These are phyloP conservation scores for Penicillium paradoxum DNA, from an alignment of 495 filamentous ascomycete species.

Conservation along the genomic window DNA sequence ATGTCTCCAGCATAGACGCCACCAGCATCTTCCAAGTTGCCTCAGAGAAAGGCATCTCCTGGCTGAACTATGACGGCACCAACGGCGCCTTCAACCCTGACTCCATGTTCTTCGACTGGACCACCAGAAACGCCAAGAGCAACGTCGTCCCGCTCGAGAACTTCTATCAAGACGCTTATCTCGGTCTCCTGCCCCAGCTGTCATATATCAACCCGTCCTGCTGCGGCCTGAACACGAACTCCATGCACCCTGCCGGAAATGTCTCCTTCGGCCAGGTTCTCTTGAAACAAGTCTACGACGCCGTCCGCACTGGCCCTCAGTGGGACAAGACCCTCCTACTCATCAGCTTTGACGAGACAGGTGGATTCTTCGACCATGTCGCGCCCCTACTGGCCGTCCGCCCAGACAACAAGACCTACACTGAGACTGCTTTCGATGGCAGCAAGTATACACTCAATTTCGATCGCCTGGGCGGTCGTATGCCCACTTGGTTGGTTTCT, in stretches of 20 bases:
- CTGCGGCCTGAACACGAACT: constrained; percentile 45
- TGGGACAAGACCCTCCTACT: constrained; percentile 48
- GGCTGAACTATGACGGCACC: constrained; percentile 49
- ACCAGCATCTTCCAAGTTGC: constrained; percentile 45
- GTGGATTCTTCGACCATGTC: constrained; percentile 51
- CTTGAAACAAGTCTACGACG: constrained; percentile 50
- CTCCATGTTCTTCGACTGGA: constrained; percentile 44
- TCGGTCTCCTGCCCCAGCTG: constrained; percentile 42
- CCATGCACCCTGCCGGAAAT: constrained; percentile 46
- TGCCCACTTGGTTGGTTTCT: constrained; percentile 49
- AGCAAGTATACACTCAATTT: constrained; percentile 43
- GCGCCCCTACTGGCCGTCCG: constrained; percentile 42
- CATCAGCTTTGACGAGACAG: constrained; percentile 48
- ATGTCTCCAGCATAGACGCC: constrained; percentile 29
- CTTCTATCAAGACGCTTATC: constrained; percentile 41
- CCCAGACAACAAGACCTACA: constrained; percentile 44
- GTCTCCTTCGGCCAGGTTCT: constrained; percentile 47
- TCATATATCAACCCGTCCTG: constrained; percentile 53
- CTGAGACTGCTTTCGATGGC: constrained; percentile 38
- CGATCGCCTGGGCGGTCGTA: constrained; percentile 49
- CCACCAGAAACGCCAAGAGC: constrained; percentile 28
- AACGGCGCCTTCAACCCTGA: constrained; percentile 34
- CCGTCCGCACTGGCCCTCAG: constrained; percentile 42
- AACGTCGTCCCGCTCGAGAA: constrained; percentile 35
- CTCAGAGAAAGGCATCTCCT: constrained; percentile 38